Evolutionary conservation across 176 grass and related monocot genomes (phyloP), one percentile per base, ranked within the genome.

Genomic region (Ampelocalamus luodianensis): DNA sequence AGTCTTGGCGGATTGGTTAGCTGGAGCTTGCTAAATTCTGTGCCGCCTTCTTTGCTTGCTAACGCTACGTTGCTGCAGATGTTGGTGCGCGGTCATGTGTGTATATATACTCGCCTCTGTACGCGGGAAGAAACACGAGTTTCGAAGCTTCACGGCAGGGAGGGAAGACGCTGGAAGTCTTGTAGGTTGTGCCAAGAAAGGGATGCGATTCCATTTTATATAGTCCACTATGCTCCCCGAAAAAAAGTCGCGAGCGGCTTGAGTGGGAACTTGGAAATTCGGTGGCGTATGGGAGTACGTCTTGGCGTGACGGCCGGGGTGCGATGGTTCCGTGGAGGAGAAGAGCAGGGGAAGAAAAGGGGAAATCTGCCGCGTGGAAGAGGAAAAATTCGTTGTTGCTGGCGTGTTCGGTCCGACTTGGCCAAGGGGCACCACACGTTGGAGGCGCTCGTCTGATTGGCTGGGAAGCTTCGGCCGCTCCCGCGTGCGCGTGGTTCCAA

Each of bases 141-240:
- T 61, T 89, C 22, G 87, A 89, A 89, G 77, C 82, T 89, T 85
- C 77, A 85, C 22, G 77, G 77, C 51, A 85, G 49, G 76, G 39
- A 4, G 51, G 29, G 22, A 68, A 36, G 46, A 29, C 0, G 23
- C 4, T 13, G 4, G 3, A 24, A 27, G 87, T 73, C 64, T 82
- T 4, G 17, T 4, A 2, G 3, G 8, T 0, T 18, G 56, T 59
- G 53, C 71, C 9, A 13, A 7, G 18, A n/a, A 13, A 74, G 14
- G 15, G 26, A 15, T 4, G 16, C 48, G 24, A 22, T 66, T 36
- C n/a, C n/a, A n/a, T n/a, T 74, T 5, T 24, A 34, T 48, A 8
- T 10, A 6, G 13, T 13, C 49, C 32, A 34, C 29, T 5, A 3
- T 5, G 18, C 32, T 43, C 8, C 7, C 40, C 5, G 0, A 20